Conservation (phyloP, 768 basidiomycete genomes). For the Clitopilus hobsonii region DNA sequence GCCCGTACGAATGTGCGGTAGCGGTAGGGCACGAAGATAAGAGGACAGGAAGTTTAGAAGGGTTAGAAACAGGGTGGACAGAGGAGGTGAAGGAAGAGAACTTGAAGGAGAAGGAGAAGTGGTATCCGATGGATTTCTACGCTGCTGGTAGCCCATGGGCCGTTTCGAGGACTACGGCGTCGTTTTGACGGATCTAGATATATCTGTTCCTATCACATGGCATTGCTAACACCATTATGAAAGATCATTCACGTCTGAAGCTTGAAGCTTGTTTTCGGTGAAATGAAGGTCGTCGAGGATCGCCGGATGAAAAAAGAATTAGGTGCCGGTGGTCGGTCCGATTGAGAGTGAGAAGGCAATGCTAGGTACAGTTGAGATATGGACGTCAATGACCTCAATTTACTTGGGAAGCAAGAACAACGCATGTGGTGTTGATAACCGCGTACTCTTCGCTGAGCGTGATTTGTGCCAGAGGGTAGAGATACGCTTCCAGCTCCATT, state of each 20-base stretch:
- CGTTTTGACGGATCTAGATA: no score
- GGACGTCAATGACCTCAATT: not conserved
- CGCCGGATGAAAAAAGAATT: no score
- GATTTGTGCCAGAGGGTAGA: not conserved
- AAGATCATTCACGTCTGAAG: not conserved
- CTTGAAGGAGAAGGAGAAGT: constrained; percentile 30
- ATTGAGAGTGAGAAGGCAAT: no score
- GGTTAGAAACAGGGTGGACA: constrained; percentile 59
- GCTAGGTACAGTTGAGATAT: no score
- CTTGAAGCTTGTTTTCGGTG: not conserved
- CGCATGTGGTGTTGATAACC: not conserved
- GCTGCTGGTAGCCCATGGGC: constrained; percentile 78
- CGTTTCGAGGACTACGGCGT: constrained; percentile 51
- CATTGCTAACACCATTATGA: no score
- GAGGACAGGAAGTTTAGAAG: constrained; percentile 32
- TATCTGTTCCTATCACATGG: no score
- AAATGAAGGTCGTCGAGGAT: not conserved
- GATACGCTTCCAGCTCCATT: not conserved
- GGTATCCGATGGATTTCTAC: constrained; percentile 98
- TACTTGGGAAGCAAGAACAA: not conserved
- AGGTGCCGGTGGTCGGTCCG: no score
- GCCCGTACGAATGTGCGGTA: constrained; percentile 90
- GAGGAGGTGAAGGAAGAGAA: constrained; percentile 15
- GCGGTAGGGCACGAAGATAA: constrained; percentile 38
- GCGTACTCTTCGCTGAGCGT: not conserved